These are phyloP conservation scores for Aspergillus brasiliensis DNA, from an alignment of 2,329 filamentous ascomycete species.

Conservation along the genomic window DNA sequence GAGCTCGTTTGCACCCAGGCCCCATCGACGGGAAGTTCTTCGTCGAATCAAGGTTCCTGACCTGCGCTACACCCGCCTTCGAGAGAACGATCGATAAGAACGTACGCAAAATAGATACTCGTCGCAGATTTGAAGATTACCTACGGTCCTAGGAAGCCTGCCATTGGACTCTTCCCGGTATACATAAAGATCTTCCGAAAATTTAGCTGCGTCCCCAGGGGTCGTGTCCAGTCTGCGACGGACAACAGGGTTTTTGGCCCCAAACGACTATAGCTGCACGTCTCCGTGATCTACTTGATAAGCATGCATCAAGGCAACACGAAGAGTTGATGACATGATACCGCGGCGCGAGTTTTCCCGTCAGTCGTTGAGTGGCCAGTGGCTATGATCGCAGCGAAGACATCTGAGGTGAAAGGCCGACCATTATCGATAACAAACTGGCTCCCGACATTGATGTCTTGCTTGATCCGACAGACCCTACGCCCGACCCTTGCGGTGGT, in stretches of 20 bases:
- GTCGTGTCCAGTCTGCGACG: no score
- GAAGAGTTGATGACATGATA: no score
- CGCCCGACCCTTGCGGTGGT: background rate
- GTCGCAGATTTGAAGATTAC: background rate
- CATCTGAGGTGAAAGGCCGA: no score
- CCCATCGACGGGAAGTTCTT: conserved; percentile 30
- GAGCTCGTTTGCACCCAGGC: conserved; percentile 42
- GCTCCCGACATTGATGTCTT: background rate
- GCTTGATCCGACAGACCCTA: background rate
- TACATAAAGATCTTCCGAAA: background rate
- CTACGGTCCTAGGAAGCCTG: background rate
- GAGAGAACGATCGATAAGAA: background rate
- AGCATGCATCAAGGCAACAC: no score
- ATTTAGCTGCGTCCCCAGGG: no score
- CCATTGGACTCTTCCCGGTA: background rate
- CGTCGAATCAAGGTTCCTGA: conserved; percentile 16
- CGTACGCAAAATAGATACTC: background rate
- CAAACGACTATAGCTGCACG: no score
- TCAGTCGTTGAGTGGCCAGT: no score
- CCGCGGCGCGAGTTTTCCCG: no score
- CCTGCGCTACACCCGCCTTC: background rate
- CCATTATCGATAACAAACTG: background rate
- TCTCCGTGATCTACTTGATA: no score
- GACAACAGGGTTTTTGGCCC: no score
- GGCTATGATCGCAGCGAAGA: no score